Evolutionary conservation across 148 eudicot genomes (phyloP).

Genomic region (Hydrangea macrophylla): DNA sequence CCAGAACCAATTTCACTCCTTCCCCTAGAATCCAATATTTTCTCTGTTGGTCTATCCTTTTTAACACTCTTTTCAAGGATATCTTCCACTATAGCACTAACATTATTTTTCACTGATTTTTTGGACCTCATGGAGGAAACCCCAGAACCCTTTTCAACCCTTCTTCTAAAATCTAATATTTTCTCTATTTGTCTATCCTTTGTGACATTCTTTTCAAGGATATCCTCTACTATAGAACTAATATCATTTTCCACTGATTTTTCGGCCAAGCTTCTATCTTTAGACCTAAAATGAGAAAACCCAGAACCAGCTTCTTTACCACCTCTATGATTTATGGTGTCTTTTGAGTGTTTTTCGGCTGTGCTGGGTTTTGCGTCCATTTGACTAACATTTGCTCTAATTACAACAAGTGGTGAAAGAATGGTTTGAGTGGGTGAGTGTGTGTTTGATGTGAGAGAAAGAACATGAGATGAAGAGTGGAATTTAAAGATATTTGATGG

Average conservation of each 20-base stretch:
- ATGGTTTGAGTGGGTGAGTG: slow-evolving; percentile 21
- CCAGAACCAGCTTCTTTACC: slow-evolving; percentile 24
- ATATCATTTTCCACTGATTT: slow-evolving; percentile 9
- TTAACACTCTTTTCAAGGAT: slow-evolving; percentile 6
- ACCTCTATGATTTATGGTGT: slow-evolving; percentile 13
- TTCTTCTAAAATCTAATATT: slow-evolving; percentile 19
- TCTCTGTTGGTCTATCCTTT: neutral
- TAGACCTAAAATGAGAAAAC: slow-evolving; percentile 28
- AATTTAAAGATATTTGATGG: slow-evolving; percentile 31
- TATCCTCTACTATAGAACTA: slow-evolving; percentile 16
- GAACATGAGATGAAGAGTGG: slow-evolving; percentile 22
- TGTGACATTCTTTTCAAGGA: slow-evolving; percentile 16
- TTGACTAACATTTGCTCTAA: slow-evolving; percentile 25
- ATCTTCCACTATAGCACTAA: neutral
- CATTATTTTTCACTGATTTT: neutral
- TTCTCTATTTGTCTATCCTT: slow-evolving; percentile 26
- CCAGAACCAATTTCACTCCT: too few relatives aligned
- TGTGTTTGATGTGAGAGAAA: slow-evolving; percentile 32
- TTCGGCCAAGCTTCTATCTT: slow-evolving; percentile 22
- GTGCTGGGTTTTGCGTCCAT: slow-evolving; percentile 14
- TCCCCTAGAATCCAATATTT: too few relatives aligned
- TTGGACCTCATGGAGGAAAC: slow-evolving; percentile 20
- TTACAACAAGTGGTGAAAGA: slow-evolving; percentile 29
- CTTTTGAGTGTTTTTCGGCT: slow-evolving; percentile 23
- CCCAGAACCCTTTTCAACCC: slow-evolving; percentile 25